These are phyloP conservation scores for Leavenworthia alabamica DNA, from an alignment of 345 rosid genomes.

Conservation along the genomic window DNA sequence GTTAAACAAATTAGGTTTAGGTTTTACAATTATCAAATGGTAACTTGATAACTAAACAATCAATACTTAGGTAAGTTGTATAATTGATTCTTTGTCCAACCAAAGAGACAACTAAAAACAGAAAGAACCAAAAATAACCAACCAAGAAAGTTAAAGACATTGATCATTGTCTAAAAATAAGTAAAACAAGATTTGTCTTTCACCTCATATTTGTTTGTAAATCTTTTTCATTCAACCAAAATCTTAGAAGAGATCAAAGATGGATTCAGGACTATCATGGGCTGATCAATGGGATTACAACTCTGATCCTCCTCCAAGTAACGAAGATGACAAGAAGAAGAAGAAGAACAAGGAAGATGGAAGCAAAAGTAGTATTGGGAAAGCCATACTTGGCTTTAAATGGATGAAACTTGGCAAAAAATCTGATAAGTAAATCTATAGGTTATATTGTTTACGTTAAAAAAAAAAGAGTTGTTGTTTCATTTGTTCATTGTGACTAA, in stretches of 20 bases:
- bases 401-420: constrained; percentile 31
- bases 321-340: constrained; percentile 22
- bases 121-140: constrained; percentile 13
- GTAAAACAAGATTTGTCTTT: not conserved
- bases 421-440: constrained; percentile 13
- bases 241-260: not conserved
- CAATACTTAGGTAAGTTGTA: not conserved
- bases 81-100: not conserved
- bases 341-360: constrained; percentile 21
- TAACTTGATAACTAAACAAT: not conserved
- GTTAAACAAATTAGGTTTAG: not conserved
- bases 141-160: constrained; percentile 6
- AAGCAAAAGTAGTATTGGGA: constrained; percentile 22
- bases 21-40: not conserved
- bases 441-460: not conserved
- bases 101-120: constrained; percentile 16
- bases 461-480: constrained; percentile 1
- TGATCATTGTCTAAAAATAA: not conserved
- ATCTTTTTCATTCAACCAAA: constrained; percentile 3
- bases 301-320: constrained; percentile 26
- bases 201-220: constrained; percentile 9
- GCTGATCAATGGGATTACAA: constrained; percentile 33
- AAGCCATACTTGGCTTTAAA: constrained; percentile 23
- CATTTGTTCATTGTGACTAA: constrained; percentile 4
- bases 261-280: constrained; percentile 30